A percentile compares a stretch with the other conserved stretches of the same genome.
phyloP scores from a whole-genome alignment of 2,329 filamentous ascomycete genomes.

The Pseudogymnoascus sp. region DNA sequence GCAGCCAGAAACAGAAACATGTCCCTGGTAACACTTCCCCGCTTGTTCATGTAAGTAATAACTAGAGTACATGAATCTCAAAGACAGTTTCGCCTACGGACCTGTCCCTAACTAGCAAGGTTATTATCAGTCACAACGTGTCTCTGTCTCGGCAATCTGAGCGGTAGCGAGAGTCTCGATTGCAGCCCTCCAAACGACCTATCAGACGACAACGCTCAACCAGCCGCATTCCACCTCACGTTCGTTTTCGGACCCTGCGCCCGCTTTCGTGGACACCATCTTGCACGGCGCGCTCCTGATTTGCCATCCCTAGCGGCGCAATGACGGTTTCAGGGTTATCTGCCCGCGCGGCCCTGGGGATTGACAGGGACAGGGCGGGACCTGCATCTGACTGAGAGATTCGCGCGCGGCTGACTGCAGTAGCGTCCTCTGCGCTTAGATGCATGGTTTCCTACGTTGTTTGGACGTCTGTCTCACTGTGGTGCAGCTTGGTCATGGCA shows the following conservation, averaged over 20 bases:
- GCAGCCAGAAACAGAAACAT: background rate
- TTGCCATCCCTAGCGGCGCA: conserved; percentile 35
- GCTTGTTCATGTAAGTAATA: conserved; percentile 6
- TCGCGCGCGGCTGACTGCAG: conserved; percentile 5
- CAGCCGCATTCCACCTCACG: background rate
- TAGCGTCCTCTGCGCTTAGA: background rate
- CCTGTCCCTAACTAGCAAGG: background rate
- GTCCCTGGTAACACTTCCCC: background rate
- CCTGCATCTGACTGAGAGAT: background rate
- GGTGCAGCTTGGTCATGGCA: background rate
- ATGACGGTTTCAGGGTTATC: conserved; percentile 78
- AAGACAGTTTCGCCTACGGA: conserved; percentile 1
- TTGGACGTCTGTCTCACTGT: background rate
- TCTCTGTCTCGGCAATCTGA: conserved; percentile 1
- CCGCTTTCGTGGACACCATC: background rate
- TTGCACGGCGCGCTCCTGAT: background rate
- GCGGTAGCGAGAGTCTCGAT: conserved; percentile 4
- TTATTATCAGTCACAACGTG: background rate
- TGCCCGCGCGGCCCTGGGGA: conserved; percentile 35
- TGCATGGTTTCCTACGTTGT: conserved; percentile 1
- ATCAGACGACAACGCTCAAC: background rate
- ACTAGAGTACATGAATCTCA: conserved; percentile 2
- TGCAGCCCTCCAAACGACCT: conserved; percentile 1
- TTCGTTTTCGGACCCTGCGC: conserved; percentile 1
- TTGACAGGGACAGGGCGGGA: background rate